Evolutionary conservation across 2,329 filamentous ascomycete genomes (phyloP).

Genomic region (Lasiodiplodia gonubiensis): DNA sequence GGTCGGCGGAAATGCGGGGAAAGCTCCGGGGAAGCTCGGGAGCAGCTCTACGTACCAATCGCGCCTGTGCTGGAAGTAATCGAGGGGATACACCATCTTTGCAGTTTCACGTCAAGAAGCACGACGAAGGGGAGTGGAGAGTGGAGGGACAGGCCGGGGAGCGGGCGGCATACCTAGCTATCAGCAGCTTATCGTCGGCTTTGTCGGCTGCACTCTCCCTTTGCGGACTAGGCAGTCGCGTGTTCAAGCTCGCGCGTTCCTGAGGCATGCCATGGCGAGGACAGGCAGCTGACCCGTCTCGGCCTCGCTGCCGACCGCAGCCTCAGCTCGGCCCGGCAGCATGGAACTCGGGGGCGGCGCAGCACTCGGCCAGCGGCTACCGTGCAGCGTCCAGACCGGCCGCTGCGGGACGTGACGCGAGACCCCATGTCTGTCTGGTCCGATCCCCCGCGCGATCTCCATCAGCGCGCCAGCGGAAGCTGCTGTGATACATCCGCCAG

Average conservation of each 20-base stretch:
- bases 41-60: slow-evolving; percentile 65
- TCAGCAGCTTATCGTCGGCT: slow-evolving; percentile 25
- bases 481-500: slow-evolving; percentile 20
- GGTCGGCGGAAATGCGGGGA: slow-evolving; percentile 13
- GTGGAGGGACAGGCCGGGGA: not conserved
- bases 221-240: not conserved
- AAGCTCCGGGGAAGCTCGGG: slow-evolving; percentile 18
- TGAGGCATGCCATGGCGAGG: no score
- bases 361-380: slow-evolving; percentile 5
- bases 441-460: slow-evolving; percentile 22
- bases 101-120: not conserved
- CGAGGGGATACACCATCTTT: slow-evolving; percentile 28
- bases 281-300: not conserved
- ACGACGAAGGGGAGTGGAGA: not conserved
- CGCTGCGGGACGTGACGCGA: not conserved
- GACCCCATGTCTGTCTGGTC: not conserved
- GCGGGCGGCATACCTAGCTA: not conserved
- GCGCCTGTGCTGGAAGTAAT: slow-evolving; percentile 73
- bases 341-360: slow-evolving; percentile 6
- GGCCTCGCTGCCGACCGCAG: slow-evolving; percentile 3
- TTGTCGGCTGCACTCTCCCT: slow-evolving; percentile 14
- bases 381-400: slow-evolving; percentile 2
- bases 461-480: slow-evolving; percentile 23
- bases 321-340: slow-evolving; percentile 10
- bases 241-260: not conserved